Evolutionary conservation across 2,329 filamentous ascomycete species (phyloP).

Genomic region (Pseudonectria foliicola): DNA sequence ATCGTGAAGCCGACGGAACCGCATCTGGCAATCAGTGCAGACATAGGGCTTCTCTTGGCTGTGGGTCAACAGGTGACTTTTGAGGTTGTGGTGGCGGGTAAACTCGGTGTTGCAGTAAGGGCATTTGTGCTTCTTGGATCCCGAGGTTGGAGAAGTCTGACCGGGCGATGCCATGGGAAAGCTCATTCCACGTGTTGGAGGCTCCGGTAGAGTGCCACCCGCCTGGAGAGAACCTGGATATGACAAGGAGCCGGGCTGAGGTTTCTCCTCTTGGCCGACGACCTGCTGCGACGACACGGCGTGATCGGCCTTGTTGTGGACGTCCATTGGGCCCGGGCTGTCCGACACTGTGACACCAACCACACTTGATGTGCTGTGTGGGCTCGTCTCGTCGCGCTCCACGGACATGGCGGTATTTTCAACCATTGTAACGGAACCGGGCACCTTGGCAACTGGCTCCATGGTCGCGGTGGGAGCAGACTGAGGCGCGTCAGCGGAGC

Average conservation of each 20-base stretch:
- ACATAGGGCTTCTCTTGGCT: conserved; percentile 97
- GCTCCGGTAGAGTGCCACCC: conserved; percentile 34
- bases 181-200: conserved; percentile 46
- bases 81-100: conserved; percentile 93
- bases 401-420: conserved; percentile 27
- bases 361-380: conserved; percentile 38
- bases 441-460: conserved; percentile 33
- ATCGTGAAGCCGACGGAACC: conserved; percentile 89
- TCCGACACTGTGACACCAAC: conserved; percentile 38
- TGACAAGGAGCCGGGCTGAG: conserved; percentile 43
- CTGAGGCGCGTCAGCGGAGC: conserved; percentile 45
- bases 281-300: conserved; percentile 30
- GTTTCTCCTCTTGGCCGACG: conserved; percentile 44
- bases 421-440: conserved; percentile 26
- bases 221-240: conserved; percentile 47
- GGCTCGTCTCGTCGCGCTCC: conserved; percentile 34
- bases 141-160: conserved; percentile 47
- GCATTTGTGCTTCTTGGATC: conserved; percentile 86
- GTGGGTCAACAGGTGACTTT: conserved; percentile 93
- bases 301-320: conserved; percentile 38
- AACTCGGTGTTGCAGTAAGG: conserved; percentile 96
- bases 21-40: conserved; percentile 85
- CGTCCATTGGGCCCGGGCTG: conserved; percentile 48
- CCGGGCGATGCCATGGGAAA: conserved; percentile 44
- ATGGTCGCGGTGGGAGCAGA: conserved; percentile 36